A percentile compares a stretch with the other conserved stretches of the same genome.
Evolutionary conservation across 140 eudicot genomes (phyloP).

Genomic region (Cichorium intybus): DNA sequence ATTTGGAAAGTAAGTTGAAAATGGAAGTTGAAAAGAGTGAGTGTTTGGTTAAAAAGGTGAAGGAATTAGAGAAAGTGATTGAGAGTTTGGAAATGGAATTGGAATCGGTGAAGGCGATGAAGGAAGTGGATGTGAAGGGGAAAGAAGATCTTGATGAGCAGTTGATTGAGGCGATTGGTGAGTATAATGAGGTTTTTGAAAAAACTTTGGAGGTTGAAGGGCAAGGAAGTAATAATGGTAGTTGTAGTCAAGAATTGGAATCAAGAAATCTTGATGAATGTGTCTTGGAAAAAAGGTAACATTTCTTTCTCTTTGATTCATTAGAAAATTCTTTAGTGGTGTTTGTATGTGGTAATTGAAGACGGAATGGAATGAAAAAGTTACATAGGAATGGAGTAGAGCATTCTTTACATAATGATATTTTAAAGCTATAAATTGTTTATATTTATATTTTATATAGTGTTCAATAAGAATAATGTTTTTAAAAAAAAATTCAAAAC

Average conservation of each 20-base stretch:
- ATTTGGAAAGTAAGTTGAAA: constrained; percentile 36
- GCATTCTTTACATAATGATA: no score
- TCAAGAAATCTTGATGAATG: constrained; percentile 27
- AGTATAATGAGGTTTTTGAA: constrained; percentile 31
- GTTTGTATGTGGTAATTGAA: no score
- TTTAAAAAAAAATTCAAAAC: no score
- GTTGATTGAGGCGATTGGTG: constrained; percentile 43
- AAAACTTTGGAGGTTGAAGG: constrained; percentile 31
- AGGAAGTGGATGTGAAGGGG: constrained; percentile 35
- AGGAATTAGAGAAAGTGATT: constrained; percentile 41
- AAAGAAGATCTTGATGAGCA: constrained; percentile 58
- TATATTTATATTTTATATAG: no score
- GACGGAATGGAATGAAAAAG: no score
- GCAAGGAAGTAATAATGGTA: constrained; percentile 22
- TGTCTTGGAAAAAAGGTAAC: constrained; percentile 50
- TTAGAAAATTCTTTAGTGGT: neutral
- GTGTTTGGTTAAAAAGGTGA: constrained; percentile 35
- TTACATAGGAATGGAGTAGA: no score
- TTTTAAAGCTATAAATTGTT: no score
- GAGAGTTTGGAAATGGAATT: constrained; percentile 42
- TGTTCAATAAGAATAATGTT: no score
- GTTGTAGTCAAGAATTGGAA: constrained; percentile 36
- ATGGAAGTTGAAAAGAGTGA: constrained; percentile 27
- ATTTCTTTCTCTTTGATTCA: neutral
- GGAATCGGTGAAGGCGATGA: constrained; percentile 37